These are phyloP conservation scores for Echites panduratus DNA, from an alignment of 257 asterid species.

Conservation along the genomic window DNA sequence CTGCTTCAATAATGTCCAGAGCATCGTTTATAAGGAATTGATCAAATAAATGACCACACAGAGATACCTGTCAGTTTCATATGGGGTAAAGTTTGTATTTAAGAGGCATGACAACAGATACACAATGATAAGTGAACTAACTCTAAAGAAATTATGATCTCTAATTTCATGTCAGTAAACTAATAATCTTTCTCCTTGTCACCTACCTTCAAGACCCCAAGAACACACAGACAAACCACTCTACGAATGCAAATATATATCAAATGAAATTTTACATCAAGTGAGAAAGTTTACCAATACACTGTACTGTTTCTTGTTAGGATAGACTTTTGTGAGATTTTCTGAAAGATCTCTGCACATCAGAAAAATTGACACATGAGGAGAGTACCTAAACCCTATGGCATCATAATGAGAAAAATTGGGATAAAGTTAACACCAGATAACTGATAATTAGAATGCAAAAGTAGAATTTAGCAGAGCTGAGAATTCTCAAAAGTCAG, in stretches of 20 bases:
- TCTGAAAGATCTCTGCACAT: conserved; percentile 45
- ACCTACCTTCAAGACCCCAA: neutral
- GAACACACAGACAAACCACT: neutral
- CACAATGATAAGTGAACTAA: neutral
- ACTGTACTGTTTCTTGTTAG: conserved; percentile 56
- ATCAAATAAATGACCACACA: conserved; percentile 96
- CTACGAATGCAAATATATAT: neutral
- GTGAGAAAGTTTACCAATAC: conserved; percentile 45
- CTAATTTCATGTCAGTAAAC: neutral
- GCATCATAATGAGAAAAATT: neutral
- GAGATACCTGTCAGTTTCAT: conserved; percentile 55
- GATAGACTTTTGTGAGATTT: conserved; percentile 28
- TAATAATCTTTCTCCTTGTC: neutral
- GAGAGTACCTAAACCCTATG: neutral
- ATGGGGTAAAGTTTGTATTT: conserved; percentile 11
- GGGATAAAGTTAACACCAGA: neutral
- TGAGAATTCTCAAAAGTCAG: neutral
- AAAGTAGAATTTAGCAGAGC: neutral
- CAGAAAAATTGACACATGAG: neutral
- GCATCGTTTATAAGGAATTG: conserved; percentile 87
- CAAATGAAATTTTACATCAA: neutral
- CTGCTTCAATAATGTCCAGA: conserved; percentile 89
- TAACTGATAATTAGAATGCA: neutral
- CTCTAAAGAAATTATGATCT: neutral
- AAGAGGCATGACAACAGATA: neutral